A percentile compares a stretch with the other conserved stretches of the same genome.
Conservation (phyloP, 768 basidiomycete genomes). For the Lepiota subincarnata region DNA sequence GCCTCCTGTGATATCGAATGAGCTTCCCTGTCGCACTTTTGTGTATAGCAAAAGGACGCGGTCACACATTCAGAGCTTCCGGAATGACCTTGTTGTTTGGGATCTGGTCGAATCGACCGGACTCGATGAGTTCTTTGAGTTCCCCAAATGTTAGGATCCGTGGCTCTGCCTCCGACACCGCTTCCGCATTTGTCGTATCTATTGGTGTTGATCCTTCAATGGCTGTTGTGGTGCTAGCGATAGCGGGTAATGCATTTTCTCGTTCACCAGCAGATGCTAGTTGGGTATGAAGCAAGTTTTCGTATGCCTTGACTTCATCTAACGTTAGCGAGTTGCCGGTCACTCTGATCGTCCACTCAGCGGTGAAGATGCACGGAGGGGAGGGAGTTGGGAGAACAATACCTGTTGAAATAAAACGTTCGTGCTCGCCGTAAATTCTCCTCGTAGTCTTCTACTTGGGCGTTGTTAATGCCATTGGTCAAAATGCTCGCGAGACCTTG, state of each 20-base stretch:
- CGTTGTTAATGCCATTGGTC: constrained; percentile 32
- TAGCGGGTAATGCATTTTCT: background rate
- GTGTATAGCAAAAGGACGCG: constrained; percentile 5
- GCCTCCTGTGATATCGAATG: constrained; percentile 35
- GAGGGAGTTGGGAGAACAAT: constrained; percentile 27
- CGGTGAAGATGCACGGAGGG: background rate
- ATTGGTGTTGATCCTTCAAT: background rate
- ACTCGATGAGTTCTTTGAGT: constrained; percentile 64
- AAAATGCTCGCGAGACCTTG: constrained; percentile 62
- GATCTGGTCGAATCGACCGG: constrained; percentile 67
- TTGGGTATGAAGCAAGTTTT: constrained; percentile 16
- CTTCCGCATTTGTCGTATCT: constrained; percentile 2
- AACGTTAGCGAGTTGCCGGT: constrained; percentile 38
- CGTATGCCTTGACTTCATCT: constrained; percentile 37
- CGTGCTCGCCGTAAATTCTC: constrained; percentile 50
- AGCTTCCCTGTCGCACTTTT: background rate
- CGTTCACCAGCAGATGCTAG: background rate
- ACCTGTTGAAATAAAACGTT: constrained; percentile 70
- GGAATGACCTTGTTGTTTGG: constrained; percentile 77
- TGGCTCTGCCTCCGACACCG: constrained; percentile 24
- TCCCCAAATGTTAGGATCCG: constrained; percentile 60
- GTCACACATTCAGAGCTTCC: constrained; percentile 57
- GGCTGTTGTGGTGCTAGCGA: background rate
- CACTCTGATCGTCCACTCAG: constrained; percentile 22
- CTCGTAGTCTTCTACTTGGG: constrained; percentile 35